These are phyloP conservation scores for Puccinia brachypodii DNA, from an alignment of 1,284 basidiomycete species.

Conservation along the genomic window DNA sequence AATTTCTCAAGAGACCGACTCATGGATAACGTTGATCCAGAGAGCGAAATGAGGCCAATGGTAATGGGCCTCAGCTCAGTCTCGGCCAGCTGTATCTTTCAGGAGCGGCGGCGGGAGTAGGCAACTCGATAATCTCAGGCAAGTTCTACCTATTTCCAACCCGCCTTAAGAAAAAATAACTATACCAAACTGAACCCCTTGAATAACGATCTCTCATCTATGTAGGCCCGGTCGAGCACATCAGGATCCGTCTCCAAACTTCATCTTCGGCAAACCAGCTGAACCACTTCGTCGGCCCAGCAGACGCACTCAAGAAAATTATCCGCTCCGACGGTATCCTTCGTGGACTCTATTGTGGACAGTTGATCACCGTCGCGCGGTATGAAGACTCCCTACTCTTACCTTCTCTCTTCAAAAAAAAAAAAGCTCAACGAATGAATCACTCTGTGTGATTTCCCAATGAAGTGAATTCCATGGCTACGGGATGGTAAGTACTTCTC, in stretches of 20 bases:
- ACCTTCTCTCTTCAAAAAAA: neutral
- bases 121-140: constrained; percentile 81
- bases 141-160: neutral
- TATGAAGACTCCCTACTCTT: neutral
- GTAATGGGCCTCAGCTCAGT: constrained; percentile 59
- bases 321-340: constrained; percentile 30
- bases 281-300: constrained; percentile 1
- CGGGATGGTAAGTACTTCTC: constrained; percentile 44
- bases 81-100: constrained; percentile 71
- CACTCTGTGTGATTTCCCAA: neutral
- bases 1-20: neutral
- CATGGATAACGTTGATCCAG: neutral
- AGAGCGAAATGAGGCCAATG: constrained; percentile 19
- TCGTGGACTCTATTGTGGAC: constrained; percentile 31
- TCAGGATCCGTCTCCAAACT: constrained; percentile 75
- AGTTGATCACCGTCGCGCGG: constrained; percentile 26
- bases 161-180: too few relatives aligned
- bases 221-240: constrained; percentile 94
- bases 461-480: constrained; percentile 44
- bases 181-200: too few relatives aligned
- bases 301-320: constrained; percentile 32
- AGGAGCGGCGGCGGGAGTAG: constrained; percentile 80
- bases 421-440: neutral
- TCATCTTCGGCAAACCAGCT: constrained; percentile 50
- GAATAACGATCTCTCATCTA: neutral